Percentiles rank a stretch among this genome's conserved stretches.
Conservation (phyloP, 1,284 basidiomycete genomes). For the Cryptococcus sp. region DNA sequence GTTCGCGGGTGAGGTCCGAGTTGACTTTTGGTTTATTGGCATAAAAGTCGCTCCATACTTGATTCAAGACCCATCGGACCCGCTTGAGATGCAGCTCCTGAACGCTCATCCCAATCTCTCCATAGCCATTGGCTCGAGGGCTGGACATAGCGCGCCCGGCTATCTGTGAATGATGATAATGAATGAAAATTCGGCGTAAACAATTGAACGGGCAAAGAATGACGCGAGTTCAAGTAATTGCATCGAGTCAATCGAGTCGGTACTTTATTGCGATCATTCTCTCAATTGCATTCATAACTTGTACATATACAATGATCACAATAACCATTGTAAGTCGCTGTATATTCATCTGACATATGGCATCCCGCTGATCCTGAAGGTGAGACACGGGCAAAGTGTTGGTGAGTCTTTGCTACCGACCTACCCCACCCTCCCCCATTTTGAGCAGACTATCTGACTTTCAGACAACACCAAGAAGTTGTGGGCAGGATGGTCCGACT, state of each 20-base stretch:
- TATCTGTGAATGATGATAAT: no score
- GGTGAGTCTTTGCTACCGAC: constrained; percentile 51
- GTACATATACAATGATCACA: constrained; percentile 42
- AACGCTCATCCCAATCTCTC: no score
- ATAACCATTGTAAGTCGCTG: constrained; percentile 42
- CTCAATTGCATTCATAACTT: not conserved
- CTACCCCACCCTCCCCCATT: no score
- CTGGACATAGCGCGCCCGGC: no score
- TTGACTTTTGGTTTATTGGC: not conserved
- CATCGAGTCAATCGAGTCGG: not conserved
- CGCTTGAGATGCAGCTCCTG: no score
- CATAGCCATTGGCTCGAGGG: no score
- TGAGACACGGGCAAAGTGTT: constrained; percentile 73
- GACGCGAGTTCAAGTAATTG: not conserved
- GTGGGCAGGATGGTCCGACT: constrained; percentile 83
- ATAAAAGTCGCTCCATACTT: not conserved
- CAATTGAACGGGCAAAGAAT: no score
- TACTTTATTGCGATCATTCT: not conserved
- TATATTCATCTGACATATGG: not conserved
- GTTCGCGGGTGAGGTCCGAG: not conserved
- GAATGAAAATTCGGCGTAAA: no score
- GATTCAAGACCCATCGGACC: not conserved
- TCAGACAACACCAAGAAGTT: constrained; percentile 47
- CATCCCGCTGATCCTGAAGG: constrained; percentile 45
- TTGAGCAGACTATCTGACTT: not conserved